Conservation (phyloP, 2,329 filamentous ascomycete genomes). For the Parascedosporium putredinis region DNA sequence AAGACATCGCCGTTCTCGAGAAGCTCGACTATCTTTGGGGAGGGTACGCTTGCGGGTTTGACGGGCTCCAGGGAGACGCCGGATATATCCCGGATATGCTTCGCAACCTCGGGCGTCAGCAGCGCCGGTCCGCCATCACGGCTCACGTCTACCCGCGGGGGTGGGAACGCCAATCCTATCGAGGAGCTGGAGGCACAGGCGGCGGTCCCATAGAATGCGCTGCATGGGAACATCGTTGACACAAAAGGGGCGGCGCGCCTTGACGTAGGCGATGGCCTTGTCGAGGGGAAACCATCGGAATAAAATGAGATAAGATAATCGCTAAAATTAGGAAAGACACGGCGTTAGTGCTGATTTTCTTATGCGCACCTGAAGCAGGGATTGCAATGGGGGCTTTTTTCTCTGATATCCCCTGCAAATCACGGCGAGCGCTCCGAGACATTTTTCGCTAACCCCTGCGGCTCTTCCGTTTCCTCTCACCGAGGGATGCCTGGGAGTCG, state of each 20-base stretch:
- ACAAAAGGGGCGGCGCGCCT: slow-evolving; percentile 87
- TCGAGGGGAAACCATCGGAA: slow-evolving; percentile 91
- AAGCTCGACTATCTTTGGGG: slow-evolving; percentile 67
- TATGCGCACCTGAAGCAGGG: no score
- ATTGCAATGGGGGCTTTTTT: background rate
- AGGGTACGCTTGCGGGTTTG: slow-evolving; percentile 49
- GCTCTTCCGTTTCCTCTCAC: slow-evolving; percentile 25
- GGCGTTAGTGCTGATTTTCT: background rate
- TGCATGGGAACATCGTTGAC: slow-evolving; percentile 98
- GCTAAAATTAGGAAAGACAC: slow-evolving; percentile 21
- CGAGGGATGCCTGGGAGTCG: slow-evolving; percentile 14
- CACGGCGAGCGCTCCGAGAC: background rate
- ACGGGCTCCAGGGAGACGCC: slow-evolving; percentile 65
- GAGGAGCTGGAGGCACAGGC: slow-evolving; percentile 77
- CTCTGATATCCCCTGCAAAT: background rate
- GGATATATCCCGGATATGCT: slow-evolving; percentile 69
- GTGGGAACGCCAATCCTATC: slow-evolving; percentile 86
- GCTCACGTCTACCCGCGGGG: slow-evolving; percentile 79
- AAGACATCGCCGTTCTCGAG: slow-evolving; percentile 85
- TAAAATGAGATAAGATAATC: slow-evolving; percentile 98
- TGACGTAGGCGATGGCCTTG: slow-evolving; percentile 92
- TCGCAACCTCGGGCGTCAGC: slow-evolving; percentile 67
- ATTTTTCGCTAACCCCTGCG: slow-evolving; percentile 9
- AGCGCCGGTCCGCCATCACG: slow-evolving; percentile 81
- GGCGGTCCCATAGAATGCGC: slow-evolving; percentile 89